These are phyloP conservation scores for Lichtheimia corymbifera DNA, from an alignment of 371 early-diverging fungal genomes.

Conservation along the genomic window DNA sequence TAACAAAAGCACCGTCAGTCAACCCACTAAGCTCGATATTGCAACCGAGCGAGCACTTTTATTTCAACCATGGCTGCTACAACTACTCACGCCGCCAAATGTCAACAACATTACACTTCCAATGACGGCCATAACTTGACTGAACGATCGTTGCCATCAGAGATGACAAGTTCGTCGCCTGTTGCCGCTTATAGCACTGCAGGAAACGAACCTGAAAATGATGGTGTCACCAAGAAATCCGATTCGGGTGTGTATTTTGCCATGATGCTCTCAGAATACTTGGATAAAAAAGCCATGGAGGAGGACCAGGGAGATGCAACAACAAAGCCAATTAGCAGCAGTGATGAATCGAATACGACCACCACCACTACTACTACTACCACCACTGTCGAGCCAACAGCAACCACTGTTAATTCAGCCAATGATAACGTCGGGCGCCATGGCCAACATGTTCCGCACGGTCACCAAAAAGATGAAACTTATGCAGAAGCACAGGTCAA, in stretches of 20 bases:
- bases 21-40: too few species aligned
- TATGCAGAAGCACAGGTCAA: conserved; percentile 1
- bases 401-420: not conserved
- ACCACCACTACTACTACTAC: not conserved
- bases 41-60: too few species aligned
- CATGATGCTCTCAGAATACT: conserved; percentile 20
- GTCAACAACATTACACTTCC: too few species aligned
- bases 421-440: not conserved
- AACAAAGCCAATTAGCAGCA: not conserved
- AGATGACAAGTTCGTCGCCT: too few species aligned
- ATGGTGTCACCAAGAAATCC: conserved; percentile 10
- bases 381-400: not conserved
- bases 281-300: conserved; percentile 14
- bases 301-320: not conserved
- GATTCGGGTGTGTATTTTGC: conserved; percentile 23
- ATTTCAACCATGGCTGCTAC: too few species aligned
- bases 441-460: not conserved
- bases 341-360: not conserved
- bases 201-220: conserved; percentile 4
- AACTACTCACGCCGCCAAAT: too few species aligned
- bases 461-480: too few species aligned
- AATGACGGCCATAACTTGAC: too few species aligned
- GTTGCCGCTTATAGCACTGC: not conserved
- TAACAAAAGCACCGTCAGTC: too few species aligned
- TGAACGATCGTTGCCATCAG: too few species aligned